Evolutionary conservation across 345 rosid species (phyloP).

Genomic region (Passiflora organensis): DNA sequence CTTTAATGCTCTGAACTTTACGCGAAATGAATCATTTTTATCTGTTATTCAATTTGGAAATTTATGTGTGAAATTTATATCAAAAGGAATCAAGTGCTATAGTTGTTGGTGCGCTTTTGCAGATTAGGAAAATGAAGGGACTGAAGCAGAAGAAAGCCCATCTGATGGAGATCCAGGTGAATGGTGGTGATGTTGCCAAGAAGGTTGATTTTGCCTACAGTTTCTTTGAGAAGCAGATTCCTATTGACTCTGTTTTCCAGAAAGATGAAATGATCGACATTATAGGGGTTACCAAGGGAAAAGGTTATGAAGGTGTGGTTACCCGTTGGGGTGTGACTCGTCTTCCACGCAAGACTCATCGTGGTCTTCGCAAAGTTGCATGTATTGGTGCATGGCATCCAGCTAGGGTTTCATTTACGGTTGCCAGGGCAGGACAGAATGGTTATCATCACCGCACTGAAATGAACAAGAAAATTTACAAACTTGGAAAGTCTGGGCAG

Average conservation of each 20-base stretch:
- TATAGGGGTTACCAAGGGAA: constrained; percentile 86
- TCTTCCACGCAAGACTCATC: constrained; percentile 83
- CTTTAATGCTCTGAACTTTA: no score
- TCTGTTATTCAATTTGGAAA: no score
- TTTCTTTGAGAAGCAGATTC: constrained; percentile 83
- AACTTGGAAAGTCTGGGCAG: constrained; percentile 57
- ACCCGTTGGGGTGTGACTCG: constrained; percentile 95
- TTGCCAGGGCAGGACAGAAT: constrained; percentile 95
- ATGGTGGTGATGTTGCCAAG: constrained; percentile 70
- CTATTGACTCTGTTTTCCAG: constrained; percentile 70
- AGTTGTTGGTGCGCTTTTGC: not conserved
- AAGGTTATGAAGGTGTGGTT: constrained; percentile 86
- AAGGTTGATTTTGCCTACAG: constrained; percentile 73
- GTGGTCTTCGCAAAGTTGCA: constrained; percentile 92
- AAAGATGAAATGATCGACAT: constrained; percentile 86
- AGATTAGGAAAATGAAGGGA: constrained; percentile 89
- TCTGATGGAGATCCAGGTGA: constrained; percentile 82
- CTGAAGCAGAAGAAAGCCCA: constrained; percentile 91
- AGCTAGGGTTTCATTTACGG: constrained; percentile 87
- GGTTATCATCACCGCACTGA: constrained; percentile 93
- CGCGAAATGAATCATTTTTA: no score
- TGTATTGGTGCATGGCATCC: constrained; percentile 98
- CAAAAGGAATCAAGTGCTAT: no score
- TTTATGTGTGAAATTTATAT: no score
- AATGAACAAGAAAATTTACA: constrained; percentile 82